phyloP scores from a whole-genome alignment of 805 yeast genomes.

The Myxozyma sirexii region DNA sequence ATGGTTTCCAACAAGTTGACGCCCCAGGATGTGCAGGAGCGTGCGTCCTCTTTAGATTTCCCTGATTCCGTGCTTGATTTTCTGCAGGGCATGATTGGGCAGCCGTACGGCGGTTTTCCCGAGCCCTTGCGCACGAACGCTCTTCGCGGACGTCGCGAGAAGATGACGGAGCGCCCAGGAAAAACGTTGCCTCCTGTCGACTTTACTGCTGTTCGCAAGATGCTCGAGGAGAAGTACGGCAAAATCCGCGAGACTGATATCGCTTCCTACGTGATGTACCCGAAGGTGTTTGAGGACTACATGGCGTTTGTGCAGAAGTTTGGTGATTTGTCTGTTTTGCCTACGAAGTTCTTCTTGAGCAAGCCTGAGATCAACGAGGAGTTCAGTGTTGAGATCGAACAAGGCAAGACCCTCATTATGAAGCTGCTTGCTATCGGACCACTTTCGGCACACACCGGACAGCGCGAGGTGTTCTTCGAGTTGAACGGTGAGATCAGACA shows the following conservation, averaged over 20 bases:
- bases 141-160: slow-evolving; percentile 88
- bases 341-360: slow-evolving; percentile 87
- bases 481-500: slow-evolving; percentile 98
- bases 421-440: slow-evolving; percentile 93
- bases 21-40: slow-evolving; percentile 79
- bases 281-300: slow-evolving; percentile 92
- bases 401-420: slow-evolving; percentile 91
- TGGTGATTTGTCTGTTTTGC: slow-evolving; percentile 92
- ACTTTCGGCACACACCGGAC: slow-evolving; percentile 78
- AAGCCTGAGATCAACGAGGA: slow-evolving; percentile 89
- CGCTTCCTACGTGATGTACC: slow-evolving; percentile 97
- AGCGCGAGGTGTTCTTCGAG: slow-evolving; percentile 95
- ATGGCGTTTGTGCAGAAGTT: slow-evolving; percentile 70
- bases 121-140: slow-evolving; percentile 95
- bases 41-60: slow-evolving; percentile 93
- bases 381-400: slow-evolving; percentile 83
- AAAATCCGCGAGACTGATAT: slow-evolving; percentile 72
- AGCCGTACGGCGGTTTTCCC: slow-evolving; percentile 99
- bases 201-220: slow-evolving; percentile 68
- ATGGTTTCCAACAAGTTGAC: slow-evolving; percentile 95
- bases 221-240: slow-evolving; percentile 76
- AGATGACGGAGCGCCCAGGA: slow-evolving; percentile 89
- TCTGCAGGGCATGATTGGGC: slow-evolving; percentile 99
- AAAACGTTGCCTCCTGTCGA: slow-evolving; percentile 84
- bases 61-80: slow-evolving; percentile 98